Conservation (phyloP, 2,329 filamentous ascomycete genomes). For the Magnaporthiopsis rhizophila region DNA sequence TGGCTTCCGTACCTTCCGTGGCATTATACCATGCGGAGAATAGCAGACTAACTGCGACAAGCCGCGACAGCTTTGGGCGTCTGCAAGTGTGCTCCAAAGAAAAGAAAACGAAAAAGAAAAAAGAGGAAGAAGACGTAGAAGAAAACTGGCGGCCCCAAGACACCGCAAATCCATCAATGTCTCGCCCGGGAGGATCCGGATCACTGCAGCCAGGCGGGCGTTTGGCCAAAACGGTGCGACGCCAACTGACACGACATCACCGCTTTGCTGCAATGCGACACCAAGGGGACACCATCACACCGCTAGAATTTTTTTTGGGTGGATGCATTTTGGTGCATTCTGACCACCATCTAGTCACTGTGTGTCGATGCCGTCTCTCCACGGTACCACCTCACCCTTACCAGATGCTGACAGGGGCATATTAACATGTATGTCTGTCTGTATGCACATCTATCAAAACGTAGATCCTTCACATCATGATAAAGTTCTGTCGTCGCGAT, state of each 20-base stretch:
- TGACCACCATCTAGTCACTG: background rate
- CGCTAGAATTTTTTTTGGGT: background rate
- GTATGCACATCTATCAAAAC: background rate
- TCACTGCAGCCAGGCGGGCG: background rate
- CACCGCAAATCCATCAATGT: background rate
- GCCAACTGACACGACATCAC: background rate
- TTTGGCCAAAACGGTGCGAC: background rate
- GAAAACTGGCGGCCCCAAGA: no score
- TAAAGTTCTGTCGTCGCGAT: background rate
- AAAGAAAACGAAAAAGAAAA: no score
- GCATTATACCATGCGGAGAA: no score
- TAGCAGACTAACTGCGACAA: no score
- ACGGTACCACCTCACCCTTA: no score
- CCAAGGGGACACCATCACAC: background rate
- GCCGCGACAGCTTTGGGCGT: no score
- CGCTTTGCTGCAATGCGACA: background rate
- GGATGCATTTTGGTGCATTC: background rate
- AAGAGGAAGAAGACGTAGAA: no score
- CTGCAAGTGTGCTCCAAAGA: background rate
- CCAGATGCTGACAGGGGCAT: background rate
- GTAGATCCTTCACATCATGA: background rate
- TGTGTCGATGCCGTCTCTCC: background rate
- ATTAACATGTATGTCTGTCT: background rate
- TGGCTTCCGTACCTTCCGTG: no score
- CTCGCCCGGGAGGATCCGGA: background rate